A percentile compares a stretch with the other conserved stretches of the same genome.
Evolutionary conservation across 1,284 basidiomycete species (phyloP).

Genomic region (Apiotrichum mycotoxinovorans): DNA sequence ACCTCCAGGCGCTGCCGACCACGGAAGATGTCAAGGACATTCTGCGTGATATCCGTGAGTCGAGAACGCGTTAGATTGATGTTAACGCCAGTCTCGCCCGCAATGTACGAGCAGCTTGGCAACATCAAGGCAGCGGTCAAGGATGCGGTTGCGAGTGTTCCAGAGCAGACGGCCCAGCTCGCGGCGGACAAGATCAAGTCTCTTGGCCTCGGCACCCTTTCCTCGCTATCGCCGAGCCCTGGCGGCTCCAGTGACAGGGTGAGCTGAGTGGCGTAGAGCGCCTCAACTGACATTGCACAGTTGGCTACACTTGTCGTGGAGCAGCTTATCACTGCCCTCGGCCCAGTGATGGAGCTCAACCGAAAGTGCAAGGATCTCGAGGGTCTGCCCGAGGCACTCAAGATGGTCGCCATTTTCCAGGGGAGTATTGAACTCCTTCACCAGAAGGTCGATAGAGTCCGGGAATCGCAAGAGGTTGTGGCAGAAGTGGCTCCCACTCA

Average conservation of each 20-base stretch:
- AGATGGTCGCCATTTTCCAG: constrained; percentile 1
- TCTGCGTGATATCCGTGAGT: constrained; percentile 27
- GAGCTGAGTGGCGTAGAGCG: not conserved
- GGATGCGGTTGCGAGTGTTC: not conserved
- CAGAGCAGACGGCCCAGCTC: constrained; percentile 7
- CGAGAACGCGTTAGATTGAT: not conserved
- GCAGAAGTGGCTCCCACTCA: not conserved
- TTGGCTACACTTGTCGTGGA: constrained; percentile 18
- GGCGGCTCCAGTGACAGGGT: not conserved
- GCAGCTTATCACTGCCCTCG: constrained; percentile 23
- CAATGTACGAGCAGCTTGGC: constrained; percentile 16
- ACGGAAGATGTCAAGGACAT: constrained; percentile 34
- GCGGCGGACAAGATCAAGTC: constrained; percentile 9
- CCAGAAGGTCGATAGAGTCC: constrained; percentile 3
- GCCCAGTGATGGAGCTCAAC: constrained; percentile 18
- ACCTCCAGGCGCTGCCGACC: constrained; percentile 27
- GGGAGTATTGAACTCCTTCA: constrained; percentile 2
- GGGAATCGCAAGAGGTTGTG: not conserved
- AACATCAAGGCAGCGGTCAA: not conserved
- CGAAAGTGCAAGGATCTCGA: constrained; percentile 9
- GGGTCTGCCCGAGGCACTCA: constrained; percentile 6
- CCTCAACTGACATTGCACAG: not conserved
- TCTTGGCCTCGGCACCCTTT: not conserved
- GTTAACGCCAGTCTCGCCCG: constrained; percentile 16
- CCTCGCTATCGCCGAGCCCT: too few species aligned